Evolutionary conservation across 2,329 filamentous ascomycete species (phyloP), one percentile per base, ranked within the genome.

Genomic region (Colletotrichum eremochloae): DNA sequence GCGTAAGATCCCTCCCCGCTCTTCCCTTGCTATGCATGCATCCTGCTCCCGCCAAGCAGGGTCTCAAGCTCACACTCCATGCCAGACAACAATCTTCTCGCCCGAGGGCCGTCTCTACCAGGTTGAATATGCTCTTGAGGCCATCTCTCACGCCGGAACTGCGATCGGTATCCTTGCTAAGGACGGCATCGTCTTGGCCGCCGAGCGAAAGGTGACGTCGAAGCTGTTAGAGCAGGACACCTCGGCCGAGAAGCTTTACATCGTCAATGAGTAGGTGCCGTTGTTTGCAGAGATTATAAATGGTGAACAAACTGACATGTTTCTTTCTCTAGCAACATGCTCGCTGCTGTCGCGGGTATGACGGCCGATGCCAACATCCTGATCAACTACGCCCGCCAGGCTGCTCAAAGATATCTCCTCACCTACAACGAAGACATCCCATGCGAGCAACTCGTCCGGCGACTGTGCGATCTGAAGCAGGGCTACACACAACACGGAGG

Each of bases 371-470:
- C 96, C 83, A 99, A 99, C 88, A 99, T 99, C 84, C 94, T 99
- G 82, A 99, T 99, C 91, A 99, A 99, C 89, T 98, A 97, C 85
- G 97, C 96, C 82, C 95, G 96, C 78, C 94, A 97, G 90, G 93
- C 94, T 79, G 96, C 96, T 78, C 96, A 99, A 86, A 91, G 93
- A 81, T 98, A 99, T 86, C 96, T 99, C 82, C 91, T 97, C 77
- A 99, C 96, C 79, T 99, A 99, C 89, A 97, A 98, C 88, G 95
- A 98, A 92, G 96, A 99, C 82, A 99, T 99, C 76, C 96, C 96
- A 72, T 99, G 96, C 87, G 96, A 99, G 84, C 96, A 99, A 85
- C 94, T 99, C 71, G 96, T 99, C 74, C 95, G 96, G 79, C 91
- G 94, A 78, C 89, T 99, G 79, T 99, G 97, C 85, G 96, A 99